Percentiles rank a stretch among this genome's conserved stretches.
Evolutionary conservation across 495 filamentous ascomycete genomes (phyloP).

Genomic region (Chaetomium fimeti): DNA sequence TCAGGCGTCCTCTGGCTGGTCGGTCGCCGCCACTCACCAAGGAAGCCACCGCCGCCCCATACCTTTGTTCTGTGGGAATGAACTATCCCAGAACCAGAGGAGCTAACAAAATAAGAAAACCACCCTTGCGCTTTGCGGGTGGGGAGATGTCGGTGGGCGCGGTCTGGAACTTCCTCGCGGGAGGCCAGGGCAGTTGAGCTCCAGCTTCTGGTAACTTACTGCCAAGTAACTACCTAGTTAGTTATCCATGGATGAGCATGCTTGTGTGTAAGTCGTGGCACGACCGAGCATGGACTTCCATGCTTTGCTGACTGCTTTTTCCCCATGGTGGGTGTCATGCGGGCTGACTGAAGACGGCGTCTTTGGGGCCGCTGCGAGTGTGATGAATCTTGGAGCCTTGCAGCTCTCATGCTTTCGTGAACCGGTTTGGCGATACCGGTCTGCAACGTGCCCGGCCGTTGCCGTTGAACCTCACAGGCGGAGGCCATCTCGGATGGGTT

Average conservation of each 20-base stretch:
- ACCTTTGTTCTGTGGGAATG: not conserved
- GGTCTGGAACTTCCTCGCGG: not conserved
- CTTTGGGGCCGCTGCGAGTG: no score
- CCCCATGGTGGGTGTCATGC: not conserved
- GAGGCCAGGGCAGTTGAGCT: no score
- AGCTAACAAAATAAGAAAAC: not conserved
- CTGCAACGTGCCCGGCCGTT: not conserved
- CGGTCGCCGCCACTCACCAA: not conserved
- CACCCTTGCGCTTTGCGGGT: not conserved
- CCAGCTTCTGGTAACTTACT: no score
- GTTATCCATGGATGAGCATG: no score
- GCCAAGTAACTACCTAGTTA: no score
- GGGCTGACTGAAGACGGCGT: not conserved
- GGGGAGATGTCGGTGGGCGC: not conserved
- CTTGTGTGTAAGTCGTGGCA: not conserved
- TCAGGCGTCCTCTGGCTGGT: not conserved
- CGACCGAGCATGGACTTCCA: not conserved
- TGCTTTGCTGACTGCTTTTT: constrained; percentile 1
- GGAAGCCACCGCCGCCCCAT: not conserved
- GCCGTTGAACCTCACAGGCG: not conserved
- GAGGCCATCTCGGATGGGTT: not conserved
- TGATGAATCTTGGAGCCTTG: not conserved
- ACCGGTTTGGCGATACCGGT: not conserved
- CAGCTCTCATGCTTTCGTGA: not conserved
- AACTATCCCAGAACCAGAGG: not conserved